Percentiles rank a stretch among this genome's conserved stretches.
Evolutionary conservation across 148 eudicot species (phyloP).

Genomic region (Heliamphora exappendiculata): DNA sequence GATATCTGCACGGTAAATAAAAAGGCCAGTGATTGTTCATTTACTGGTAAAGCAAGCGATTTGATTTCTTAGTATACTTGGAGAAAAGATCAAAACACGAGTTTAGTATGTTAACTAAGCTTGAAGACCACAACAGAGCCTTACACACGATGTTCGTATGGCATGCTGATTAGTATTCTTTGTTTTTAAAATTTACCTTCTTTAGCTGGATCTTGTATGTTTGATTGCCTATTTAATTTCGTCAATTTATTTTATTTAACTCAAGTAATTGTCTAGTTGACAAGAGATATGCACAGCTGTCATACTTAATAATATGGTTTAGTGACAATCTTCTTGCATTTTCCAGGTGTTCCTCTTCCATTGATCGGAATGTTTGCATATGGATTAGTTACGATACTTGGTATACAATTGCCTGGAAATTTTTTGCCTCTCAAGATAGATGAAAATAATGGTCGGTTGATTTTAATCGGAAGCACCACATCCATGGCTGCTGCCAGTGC

Average conservation of each 20-base stretch:
- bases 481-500: conserved; percentile 93
- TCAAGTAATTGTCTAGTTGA: conserved; percentile 12
- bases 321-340: conserved; percentile 29
- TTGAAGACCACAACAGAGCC: neutral
- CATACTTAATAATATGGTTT: conserved; percentile 22
- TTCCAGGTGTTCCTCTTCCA: conserved; percentile 91
- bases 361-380: conserved; percentile 80
- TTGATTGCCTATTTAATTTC: neutral
- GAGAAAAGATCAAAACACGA: neutral
- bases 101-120: neutral
- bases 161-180: neutral
- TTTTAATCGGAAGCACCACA: conserved; percentile 58
- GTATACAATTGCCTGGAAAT: conserved; percentile 54
- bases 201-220: neutral
- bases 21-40: neutral
- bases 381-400: conserved; percentile 58
- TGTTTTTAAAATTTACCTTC: neutral
- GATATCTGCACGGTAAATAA: neutral
- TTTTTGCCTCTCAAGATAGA: conserved; percentile 45
- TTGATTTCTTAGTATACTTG: neutral
- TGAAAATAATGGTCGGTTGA: conserved; percentile 46
- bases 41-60: neutral
- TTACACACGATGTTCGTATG: neutral
- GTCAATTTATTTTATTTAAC: neutral
- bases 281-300: conserved; percentile 9